phyloP scores from a whole-genome alignment of 768 basidiomycete genomes.

The Russula sp. region DNA sequence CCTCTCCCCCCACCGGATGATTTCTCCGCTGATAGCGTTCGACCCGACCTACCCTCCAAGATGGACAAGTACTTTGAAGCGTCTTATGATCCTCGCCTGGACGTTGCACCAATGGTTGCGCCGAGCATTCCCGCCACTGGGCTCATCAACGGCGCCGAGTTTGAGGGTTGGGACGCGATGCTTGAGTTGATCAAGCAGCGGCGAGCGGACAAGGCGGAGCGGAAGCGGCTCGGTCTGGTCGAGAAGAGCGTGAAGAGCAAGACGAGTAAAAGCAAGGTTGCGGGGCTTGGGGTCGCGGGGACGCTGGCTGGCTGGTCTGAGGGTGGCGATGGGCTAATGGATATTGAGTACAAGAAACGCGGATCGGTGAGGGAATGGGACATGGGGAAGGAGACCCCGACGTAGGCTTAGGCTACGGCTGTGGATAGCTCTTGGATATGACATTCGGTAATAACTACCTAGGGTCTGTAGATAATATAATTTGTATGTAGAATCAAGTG shows the following conservation, averaged over 20 bases:
- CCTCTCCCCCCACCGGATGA: constrained; percentile 39
- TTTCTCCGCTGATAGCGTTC: constrained; percentile 40
- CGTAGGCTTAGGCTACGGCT: background rate
- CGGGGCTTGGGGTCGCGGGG: constrained; percentile 20
- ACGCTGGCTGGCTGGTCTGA: constrained; percentile 37
- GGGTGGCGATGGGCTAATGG: constrained; percentile 54
- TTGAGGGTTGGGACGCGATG: constrained; percentile 95
- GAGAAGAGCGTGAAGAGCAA: constrained; percentile 39
- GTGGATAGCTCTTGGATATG: no score
- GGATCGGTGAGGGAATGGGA: constrained; percentile 92
- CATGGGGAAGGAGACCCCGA: constrained; percentile 62
- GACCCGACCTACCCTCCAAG: constrained; percentile 62
- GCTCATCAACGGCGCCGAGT: constrained; percentile 69
- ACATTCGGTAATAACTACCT: no score
- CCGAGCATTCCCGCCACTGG: constrained; percentile 69
- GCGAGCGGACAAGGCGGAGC: constrained; percentile 77
- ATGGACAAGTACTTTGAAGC: constrained; percentile 98
- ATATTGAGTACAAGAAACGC: constrained; percentile 79
- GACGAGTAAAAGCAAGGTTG: constrained; percentile 33
- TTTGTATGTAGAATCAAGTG: no score
- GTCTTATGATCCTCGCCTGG: constrained; percentile 86
- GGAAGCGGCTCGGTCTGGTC: constrained; percentile 58
- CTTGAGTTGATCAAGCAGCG: constrained; percentile 70
- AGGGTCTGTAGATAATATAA: background rate
- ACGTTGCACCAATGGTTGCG: constrained; percentile 66